Percentiles rank a stretch among this genome's conserved stretches.
phyloP scores from a whole-genome alignment of 1,284 basidiomycete genomes.

The Marasmius oreades region DNA sequence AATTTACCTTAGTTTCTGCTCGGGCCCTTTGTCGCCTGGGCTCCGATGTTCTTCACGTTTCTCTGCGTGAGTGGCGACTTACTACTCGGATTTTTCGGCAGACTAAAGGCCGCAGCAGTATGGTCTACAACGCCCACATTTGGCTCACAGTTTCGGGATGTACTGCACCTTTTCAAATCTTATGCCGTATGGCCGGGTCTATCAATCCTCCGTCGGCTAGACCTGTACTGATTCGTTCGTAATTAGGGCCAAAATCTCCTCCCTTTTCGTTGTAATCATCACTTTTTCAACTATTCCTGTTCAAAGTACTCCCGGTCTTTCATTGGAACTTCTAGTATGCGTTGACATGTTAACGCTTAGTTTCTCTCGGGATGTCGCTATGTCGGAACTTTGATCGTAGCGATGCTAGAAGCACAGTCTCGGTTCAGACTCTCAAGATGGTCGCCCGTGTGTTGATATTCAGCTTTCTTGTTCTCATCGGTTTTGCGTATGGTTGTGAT shows the following conservation, averaged over 20 bases:
- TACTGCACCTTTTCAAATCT: slow-evolving; percentile 13
- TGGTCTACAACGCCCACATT: slow-evolving; percentile 4
- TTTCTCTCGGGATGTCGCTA: slow-evolving; percentile 17
- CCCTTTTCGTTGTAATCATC: slow-evolving; percentile 15
- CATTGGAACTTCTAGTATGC: not conserved
- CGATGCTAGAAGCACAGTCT: slow-evolving; percentile 15
- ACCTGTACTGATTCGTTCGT: not conserved
- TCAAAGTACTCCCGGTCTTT: slow-evolving; percentile 7
- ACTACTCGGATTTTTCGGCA: not conserved
- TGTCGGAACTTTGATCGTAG: slow-evolving; percentile 16
- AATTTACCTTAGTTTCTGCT: slow-evolving; percentile 8
- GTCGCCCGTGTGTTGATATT: slow-evolving; percentile 26
- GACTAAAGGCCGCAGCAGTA: not conserved
- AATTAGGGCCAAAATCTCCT: slow-evolving; percentile 14
- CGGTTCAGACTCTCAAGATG: slow-evolving; percentile 21
- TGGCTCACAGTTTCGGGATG: slow-evolving; percentile 9
- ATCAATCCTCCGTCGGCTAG: not conserved
- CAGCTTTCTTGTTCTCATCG: slow-evolving; percentile 20
- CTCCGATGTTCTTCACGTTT: slow-evolving; percentile 10
- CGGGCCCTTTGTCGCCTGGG: slow-evolving; percentile 11
- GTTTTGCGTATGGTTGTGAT: slow-evolving; percentile 9
- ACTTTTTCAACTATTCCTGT: slow-evolving; percentile 15
- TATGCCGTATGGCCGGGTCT: slow-evolving; percentile 10
- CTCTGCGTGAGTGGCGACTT: slow-evolving; percentile 11
- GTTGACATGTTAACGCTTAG: not conserved